Conservation (phyloP, 1,139 yeast species). For the Maudiozyma humilis region DNA sequence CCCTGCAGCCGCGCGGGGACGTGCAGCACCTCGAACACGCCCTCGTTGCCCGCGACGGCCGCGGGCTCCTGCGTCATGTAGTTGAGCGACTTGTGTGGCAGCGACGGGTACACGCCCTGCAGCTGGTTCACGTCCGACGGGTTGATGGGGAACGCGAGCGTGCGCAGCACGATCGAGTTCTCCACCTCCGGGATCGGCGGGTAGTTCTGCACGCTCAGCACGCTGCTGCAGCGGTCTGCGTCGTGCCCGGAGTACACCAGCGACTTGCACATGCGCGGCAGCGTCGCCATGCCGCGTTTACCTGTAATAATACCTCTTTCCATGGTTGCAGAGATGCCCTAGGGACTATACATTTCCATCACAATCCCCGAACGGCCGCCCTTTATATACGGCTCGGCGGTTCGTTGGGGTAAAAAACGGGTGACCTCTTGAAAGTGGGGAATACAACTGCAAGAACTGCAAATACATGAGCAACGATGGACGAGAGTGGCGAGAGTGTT, state of each 20-base stretch:
- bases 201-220: slow-evolving; percentile 25
- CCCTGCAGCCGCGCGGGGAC: slow-evolving; percentile 42
- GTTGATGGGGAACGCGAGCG: slow-evolving; percentile 80
- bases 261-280: slow-evolving; percentile 26
- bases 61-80: slow-evolving; percentile 52
- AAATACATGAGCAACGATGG: too few relatives aligned
- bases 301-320: neutral
- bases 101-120: slow-evolving; percentile 90
- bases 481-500: too few relatives aligned
- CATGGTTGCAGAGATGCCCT: neutral
- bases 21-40: slow-evolving; percentile 73
- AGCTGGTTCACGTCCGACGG: slow-evolving; percentile 89
- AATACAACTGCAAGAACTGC: too few relatives aligned
- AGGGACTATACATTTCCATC: too few relatives aligned
- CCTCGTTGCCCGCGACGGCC: slow-evolving; percentile 91
- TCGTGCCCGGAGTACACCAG: slow-evolving; percentile 27
- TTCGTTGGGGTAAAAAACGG: neutral
- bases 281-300: slow-evolving; percentile 10
- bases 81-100: slow-evolving; percentile 50
- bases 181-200: slow-evolving; percentile 21
- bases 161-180: slow-evolving; percentile 31
- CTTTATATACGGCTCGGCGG: neutral
- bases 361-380: too few relatives aligned
- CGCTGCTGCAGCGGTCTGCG: slow-evolving; percentile 24
- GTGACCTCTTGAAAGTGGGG: neutral